A percentile compares a stretch with the other conserved stretches of the same genome.
Conservation (phyloP, 2,329 filamentous ascomycete species). For the Epichloe festucae region DNA sequence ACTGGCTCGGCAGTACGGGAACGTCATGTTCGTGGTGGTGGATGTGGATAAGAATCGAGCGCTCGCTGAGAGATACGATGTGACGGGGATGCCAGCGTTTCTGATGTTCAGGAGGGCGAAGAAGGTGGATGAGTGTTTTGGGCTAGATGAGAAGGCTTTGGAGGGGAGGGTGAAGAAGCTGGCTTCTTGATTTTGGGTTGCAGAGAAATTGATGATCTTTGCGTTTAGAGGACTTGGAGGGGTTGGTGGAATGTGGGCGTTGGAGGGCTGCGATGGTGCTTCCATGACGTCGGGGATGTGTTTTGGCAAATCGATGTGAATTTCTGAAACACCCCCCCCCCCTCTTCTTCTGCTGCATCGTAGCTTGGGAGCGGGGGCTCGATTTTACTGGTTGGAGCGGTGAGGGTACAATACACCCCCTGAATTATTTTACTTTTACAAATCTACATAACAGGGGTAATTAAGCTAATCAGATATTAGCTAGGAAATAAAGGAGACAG, state of each 20-base stretch:
- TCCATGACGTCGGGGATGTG: no score
- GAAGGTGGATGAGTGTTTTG: constrained; percentile 43
- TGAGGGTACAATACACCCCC: neutral
- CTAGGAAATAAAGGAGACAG: no score
- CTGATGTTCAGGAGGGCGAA: constrained; percentile 68
- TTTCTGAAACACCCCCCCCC: no score
- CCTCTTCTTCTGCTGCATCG: no score
- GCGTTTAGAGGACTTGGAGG: no score
- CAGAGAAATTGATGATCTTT: constrained; percentile 6
- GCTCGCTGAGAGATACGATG: constrained; percentile 61
- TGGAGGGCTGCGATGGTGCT: neutral
- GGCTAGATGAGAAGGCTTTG: constrained; percentile 1
- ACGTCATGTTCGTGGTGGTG: constrained; percentile 70
- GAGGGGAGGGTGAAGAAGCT: neutral
- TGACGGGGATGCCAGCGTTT: constrained; percentile 92
- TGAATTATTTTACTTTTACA: no score
- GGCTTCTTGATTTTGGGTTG: constrained; percentile 9
- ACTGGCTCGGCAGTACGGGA: constrained; percentile 39
- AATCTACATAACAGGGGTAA: no score
- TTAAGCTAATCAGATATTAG: no score
- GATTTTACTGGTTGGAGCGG: neutral
- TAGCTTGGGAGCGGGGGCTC: no score
- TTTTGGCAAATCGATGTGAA: no score
- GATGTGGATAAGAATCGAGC: constrained; percentile 76
- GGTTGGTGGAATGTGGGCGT: neutral